These are phyloP conservation scores for Gossypium ekmanianum DNA, from an alignment of 345 rosid species.

Conservation along the genomic window DNA sequence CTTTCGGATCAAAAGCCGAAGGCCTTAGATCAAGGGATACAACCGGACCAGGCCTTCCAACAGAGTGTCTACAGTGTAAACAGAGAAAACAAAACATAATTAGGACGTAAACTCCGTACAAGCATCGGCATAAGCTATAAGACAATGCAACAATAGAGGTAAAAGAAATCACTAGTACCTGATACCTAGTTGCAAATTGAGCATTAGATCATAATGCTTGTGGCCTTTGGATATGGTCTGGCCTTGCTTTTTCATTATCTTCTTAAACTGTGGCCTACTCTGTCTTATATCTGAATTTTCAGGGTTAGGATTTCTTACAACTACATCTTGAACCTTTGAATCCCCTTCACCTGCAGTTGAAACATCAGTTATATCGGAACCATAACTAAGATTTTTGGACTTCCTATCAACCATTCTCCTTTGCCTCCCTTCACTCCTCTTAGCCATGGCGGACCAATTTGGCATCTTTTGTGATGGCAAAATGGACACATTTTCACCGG, in stretches of 20 bases:
- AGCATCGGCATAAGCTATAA: background rate
- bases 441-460: conserved; percentile 46
- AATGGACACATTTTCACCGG: conserved; percentile 57
- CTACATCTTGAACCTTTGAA: conserved; percentile 39
- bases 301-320: conserved; percentile 22
- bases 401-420: conserved; percentile 72
- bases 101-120: background rate
- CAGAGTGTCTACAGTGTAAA: conserved; percentile 64
- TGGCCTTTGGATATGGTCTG: conserved; percentile 87
- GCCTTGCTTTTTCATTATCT: conserved; percentile 73
- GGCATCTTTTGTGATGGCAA: conserved; percentile 85
- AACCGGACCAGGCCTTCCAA: conserved; percentile 88
- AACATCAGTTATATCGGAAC: conserved; percentile 26
- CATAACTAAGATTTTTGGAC: conserved; percentile 34
- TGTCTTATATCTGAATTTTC: conserved; percentile 41
- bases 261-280: conserved; percentile 33
- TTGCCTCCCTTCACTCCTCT: conserved; percentile 32
- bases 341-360: conserved; percentile 33
- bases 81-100: background rate
- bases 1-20: conserved; percentile 88
- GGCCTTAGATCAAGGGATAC: conserved; percentile 81
- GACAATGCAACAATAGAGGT: background rate
- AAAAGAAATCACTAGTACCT: conserved; percentile 40
- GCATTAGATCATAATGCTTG: conserved; percentile 95
- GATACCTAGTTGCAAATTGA: conserved; percentile 93